Percentiles rank a stretch among this genome's conserved stretches.
phyloP scores from a whole-genome alignment of 2,329 filamentous ascomycete species.

The Orbilia oligospora region DNA sequence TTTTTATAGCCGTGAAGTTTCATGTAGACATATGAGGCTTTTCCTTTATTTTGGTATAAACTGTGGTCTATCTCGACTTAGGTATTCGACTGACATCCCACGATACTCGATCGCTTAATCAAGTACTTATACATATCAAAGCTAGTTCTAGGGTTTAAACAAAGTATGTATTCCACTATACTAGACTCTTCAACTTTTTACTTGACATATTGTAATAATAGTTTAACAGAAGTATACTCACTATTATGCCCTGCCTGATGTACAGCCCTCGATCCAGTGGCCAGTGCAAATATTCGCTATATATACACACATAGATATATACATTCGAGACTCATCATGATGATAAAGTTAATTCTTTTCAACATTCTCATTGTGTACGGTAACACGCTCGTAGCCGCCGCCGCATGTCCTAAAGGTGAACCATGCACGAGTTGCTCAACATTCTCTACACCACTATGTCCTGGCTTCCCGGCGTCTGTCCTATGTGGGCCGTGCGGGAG shows the following conservation, averaged over 20 bases:
- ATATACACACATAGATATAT: no score
- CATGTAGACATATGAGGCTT: neutral
- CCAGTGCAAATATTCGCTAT: neutral
- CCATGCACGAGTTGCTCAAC: constrained; percentile 36
- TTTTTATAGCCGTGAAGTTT: neutral
- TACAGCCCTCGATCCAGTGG: neutral
- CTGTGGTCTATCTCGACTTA: no score
- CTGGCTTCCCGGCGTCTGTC: constrained; percentile 41
- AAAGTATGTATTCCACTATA: neutral
- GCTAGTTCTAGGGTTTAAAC: neutral
- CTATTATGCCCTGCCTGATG: neutral
- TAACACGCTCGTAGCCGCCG: constrained; percentile 31
- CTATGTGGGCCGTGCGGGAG: constrained; percentile 47
- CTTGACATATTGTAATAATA: neutral
- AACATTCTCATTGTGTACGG: constrained; percentile 9
- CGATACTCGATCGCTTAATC: neutral
- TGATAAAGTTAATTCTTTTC: constrained; percentile 12
- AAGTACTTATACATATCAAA: no score
- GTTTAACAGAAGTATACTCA: no score
- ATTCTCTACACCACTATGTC: constrained; percentile 44
- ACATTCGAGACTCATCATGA: neutral
- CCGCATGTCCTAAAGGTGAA: constrained; percentile 18
- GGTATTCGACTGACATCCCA: neutral
- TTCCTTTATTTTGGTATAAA: neutral
- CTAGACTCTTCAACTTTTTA: neutral